These are phyloP conservation scores for Pyrenochaeta sp. DNA, from an alignment of 2,329 filamentous ascomycete species.

Conservation along the genomic window DNA sequence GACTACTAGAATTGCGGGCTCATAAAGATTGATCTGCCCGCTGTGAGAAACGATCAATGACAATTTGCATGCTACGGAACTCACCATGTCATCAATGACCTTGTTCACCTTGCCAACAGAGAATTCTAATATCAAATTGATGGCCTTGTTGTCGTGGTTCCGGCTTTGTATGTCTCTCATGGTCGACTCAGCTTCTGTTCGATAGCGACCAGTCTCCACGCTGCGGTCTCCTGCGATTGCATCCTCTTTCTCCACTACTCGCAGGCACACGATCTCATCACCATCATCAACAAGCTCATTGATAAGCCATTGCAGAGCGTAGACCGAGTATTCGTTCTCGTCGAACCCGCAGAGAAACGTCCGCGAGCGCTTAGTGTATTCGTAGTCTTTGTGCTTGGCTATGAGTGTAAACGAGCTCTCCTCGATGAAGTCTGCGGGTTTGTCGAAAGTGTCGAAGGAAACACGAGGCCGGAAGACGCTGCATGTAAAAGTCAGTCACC, in stretches of 20 bases:
- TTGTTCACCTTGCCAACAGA: conserved; percentile 88
- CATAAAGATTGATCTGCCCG: conserved; percentile 83
- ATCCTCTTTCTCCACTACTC: conserved; percentile 84
- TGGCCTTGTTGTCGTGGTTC: conserved; percentile 82
- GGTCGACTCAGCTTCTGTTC: conserved; percentile 76
- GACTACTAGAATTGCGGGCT: conserved; percentile 89
- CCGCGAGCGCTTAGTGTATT: conserved; percentile 79
- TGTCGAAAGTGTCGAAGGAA: conserved; percentile 78
- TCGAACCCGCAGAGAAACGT: conserved; percentile 93
- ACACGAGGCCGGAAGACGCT: conserved; percentile 73
- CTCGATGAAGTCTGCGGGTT: conserved; percentile 68
- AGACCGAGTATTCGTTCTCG: conserved; percentile 90
- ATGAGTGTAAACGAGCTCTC: conserved; percentile 78
- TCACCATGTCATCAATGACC: conserved; percentile 88
- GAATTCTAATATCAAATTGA: conserved; percentile 86
- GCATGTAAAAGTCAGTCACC: conserved; percentile 21
- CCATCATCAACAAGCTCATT: conserved; percentile 93
- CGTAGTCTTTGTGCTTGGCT: conserved; percentile 85
- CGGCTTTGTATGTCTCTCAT: conserved; percentile 80
- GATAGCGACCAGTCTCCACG: conserved; percentile 74
- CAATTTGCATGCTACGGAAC: conserved; percentile 32
- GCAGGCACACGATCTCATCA: conserved; percentile 89
- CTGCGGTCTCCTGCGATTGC: conserved; percentile 69
- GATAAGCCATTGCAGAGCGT: conserved; percentile 90
- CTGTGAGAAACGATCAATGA: conserved; percentile 8